A percentile compares a stretch with the other conserved stretches of the same genome.
Evolutionary conservation across 1,139 yeast genomes (phyloP).

Genomic region (Pneumocystis carinii): DNA sequence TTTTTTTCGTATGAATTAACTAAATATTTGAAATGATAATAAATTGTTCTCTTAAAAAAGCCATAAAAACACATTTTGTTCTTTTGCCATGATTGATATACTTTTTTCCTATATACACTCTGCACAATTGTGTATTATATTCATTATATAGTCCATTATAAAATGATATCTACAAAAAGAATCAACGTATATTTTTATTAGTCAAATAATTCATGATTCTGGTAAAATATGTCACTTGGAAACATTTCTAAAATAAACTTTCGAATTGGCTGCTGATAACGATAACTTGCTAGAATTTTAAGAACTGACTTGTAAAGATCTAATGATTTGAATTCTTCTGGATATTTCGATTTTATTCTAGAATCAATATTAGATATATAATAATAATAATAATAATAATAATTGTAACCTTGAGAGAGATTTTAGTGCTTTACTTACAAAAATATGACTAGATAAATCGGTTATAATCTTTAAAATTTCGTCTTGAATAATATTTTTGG

Average conservation of each 20-base stretch:
- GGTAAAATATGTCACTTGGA: neutral
- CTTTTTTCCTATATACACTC: neutral
- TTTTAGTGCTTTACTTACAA: conserved; percentile 49
- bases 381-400: neutral
- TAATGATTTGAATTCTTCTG: conserved; percentile 41
- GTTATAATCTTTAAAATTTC: conserved; percentile 37
- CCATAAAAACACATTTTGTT: neutral
- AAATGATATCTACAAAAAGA: neutral
- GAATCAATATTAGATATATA: conserved; percentile 17
- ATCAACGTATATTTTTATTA: neutral
- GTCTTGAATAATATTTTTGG: conserved; percentile 30
- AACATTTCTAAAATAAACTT: conserved; percentile 58
- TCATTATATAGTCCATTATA: neutral
- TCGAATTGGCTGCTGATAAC: conserved; percentile 48
- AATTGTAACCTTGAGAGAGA: conserved; percentile 28
- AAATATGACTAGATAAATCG: conserved; percentile 47
- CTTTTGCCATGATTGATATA: neutral
- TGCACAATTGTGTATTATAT: neutral
- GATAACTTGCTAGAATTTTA: conserved; percentile 48
- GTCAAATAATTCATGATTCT: neutral
- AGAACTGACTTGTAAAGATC: conserved; percentile 47
- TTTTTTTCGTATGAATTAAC: neutral
- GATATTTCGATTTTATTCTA: conserved; percentile 38
- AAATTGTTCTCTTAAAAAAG: neutral
- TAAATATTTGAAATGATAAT: neutral